Evolutionary conservation across 805 yeast species (phyloP), one percentile per base, ranked within the genome.

Genomic region (Yarrowia bubula): DNA sequence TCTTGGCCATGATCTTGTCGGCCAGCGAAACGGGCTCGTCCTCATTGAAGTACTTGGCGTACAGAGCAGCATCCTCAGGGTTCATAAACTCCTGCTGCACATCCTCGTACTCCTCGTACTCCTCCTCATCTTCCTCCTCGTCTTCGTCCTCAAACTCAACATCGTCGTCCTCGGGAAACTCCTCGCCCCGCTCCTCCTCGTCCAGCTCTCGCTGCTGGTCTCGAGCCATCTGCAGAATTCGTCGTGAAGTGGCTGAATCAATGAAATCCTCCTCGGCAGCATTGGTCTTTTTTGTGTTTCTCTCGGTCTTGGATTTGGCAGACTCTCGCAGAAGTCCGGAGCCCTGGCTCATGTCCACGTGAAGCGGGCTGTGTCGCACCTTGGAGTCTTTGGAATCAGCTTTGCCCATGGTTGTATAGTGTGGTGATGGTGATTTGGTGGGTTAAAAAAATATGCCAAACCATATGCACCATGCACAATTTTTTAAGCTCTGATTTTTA

Each of bases 121-220:
- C 78, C 14, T 73, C 80, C 18, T 78, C 82, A 53, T 83, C 89
- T 53, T 78, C 77, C 17, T 75, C 83, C 28, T 74, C 75, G 17
- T 69, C 79, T 58, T 74, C 79, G 32, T 74, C 76, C 11, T 73
- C 75, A 32, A 71, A 76, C 3, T 73, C 75, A 17, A 78, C 83
- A 9, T 78, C 83, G 4, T 79, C 83, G 67, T 84, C 86, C 17
- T 83, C 88, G 35, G 82, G 86, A n/a, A 61, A 61, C 11, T 74
- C 75, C 58, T 76, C 78, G 1, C 75, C 78, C 9, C 51, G 64
- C 50, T 85, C 88, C 72, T 90, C 96, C 55, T 80, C 86, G 64
- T 85, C 92, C 18, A 92, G 75, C 73, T 95, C 99, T 50, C 89
- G 92, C 76, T 92, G 97, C 78, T 95, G 99, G 71, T 89, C 93